Conservation (phyloP, 1,139 yeast species). For the Protomyces inundatus region DNA sequence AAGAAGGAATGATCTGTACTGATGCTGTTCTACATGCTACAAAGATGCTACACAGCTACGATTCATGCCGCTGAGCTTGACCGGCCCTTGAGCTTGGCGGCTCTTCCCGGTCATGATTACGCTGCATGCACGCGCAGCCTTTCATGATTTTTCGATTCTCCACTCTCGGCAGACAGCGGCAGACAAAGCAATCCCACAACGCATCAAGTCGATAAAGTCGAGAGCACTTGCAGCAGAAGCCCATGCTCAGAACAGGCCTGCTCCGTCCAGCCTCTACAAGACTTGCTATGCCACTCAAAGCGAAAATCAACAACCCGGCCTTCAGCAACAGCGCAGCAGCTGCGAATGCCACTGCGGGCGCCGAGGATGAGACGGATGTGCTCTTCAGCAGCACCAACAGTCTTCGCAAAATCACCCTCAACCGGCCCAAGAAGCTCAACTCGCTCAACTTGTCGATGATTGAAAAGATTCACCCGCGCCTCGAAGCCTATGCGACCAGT, state of each 20-base stretch:
- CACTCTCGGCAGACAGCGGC: too few relatives aligned
- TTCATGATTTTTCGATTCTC: too few relatives aligned
- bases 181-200: too few relatives aligned
- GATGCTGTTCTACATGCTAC: too few relatives aligned
- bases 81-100: too few relatives aligned
- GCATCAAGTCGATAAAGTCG: too few relatives aligned
- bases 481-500: conserved; percentile 36
- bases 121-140: too few relatives aligned
- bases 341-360: background rate
- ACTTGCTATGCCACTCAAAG: conserved; percentile 36
- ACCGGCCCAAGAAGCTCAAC: conserved; percentile 78
- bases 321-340: conserved; percentile 13
- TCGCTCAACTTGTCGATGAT: conserved; percentile 81
- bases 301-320: conserved; percentile 35
- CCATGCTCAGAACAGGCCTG: background rate
- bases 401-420: conserved; percentile 70
- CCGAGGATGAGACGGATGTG: conserved; percentile 40
- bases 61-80: too few relatives aligned
- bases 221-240: background rate
- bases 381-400: conserved; percentile 57
- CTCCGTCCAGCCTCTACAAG: background rate
- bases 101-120: too few relatives aligned
- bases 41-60: too few relatives aligned
- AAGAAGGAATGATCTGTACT: too few relatives aligned
- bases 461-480: conserved; percentile 62